Conservation (phyloP, 345 rosid genomes). For the Melaleuca quinquenervia region DNA sequence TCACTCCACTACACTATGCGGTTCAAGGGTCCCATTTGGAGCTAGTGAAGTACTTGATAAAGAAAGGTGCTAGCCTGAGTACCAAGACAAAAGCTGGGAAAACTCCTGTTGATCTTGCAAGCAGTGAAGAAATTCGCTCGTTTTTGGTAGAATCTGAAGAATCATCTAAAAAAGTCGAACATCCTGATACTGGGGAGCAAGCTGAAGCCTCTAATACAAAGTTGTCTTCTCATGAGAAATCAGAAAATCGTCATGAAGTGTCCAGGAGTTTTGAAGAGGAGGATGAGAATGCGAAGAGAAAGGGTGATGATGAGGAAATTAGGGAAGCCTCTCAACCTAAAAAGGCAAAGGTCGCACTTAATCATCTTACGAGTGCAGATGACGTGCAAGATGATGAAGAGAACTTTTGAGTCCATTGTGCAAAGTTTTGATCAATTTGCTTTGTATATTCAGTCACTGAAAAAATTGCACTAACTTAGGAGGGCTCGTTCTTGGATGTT, state of each 20-base stretch:
- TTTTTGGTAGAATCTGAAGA: constrained; percentile 48
- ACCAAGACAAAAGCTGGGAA: constrained; percentile 73
- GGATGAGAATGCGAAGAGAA: constrained; percentile 33
- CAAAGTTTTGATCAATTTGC: background rate
- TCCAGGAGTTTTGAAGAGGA: constrained; percentile 2
- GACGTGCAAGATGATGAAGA: constrained; percentile 40
- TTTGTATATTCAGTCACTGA: background rate
- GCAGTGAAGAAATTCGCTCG: constrained; percentile 34
- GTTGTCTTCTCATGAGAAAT: background rate
- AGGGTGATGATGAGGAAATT: constrained; percentile 19
- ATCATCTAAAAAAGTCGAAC: constrained; percentile 21
- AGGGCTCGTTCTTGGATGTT: background rate
- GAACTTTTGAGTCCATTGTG: background rate
- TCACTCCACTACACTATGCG: constrained; percentile 87
- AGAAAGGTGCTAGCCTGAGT: constrained; percentile 58
- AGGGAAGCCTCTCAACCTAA: constrained; percentile 33
- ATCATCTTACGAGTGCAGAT: constrained; percentile 56
- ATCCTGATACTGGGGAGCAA: constrained; percentile 13
- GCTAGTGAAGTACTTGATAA: constrained; percentile 57
- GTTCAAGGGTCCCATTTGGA: constrained; percentile 83
- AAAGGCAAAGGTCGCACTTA: constrained; percentile 50
- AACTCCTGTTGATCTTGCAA: constrained; percentile 68
- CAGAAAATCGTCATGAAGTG: constrained; percentile 3
- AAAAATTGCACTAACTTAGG: background rate
- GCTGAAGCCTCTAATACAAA: constrained; percentile 7